phyloP scores from a whole-genome alignment of 2,329 filamentous ascomycete genomes.

The Beauveria asiatica region DNA sequence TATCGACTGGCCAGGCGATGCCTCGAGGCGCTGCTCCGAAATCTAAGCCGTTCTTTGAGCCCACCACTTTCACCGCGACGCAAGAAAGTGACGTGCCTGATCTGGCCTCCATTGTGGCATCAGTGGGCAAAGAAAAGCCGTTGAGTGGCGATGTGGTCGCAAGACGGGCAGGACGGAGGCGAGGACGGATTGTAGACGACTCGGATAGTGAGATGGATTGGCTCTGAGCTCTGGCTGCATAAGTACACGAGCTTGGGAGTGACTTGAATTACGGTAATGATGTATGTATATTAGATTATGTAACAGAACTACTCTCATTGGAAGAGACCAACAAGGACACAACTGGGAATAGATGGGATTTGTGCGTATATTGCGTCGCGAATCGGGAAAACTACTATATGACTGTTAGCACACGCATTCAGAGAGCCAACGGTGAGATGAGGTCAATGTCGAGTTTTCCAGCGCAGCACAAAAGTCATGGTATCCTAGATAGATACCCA shows the following conservation, averaged over 20 bases:
- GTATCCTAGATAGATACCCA: neutral
- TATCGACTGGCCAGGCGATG: slow-evolving; percentile 15
- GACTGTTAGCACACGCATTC: slow-evolving; percentile 1
- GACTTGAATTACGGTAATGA: neutral
- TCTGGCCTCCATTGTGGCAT: slow-evolving; percentile 19
- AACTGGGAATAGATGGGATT: neutral
- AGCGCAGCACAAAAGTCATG: neutral
- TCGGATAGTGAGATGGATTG: slow-evolving; percentile 14
- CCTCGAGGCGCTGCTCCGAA: slow-evolving; percentile 15
- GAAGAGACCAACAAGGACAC: too few relatives aligned
- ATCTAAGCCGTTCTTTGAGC: slow-evolving; percentile 30
- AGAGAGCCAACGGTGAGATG: neutral
- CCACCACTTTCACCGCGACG: slow-evolving; percentile 28
- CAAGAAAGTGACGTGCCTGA: slow-evolving; percentile 35
- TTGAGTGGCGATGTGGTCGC: neutral
- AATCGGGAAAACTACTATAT: neutral
- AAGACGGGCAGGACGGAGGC: neutral
- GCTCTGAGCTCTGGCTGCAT: neutral
- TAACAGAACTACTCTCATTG: neutral
- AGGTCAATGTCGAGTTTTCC: neutral
- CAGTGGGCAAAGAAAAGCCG: neutral
- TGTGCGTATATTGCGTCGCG: neutral
- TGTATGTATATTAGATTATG: slow-evolving; percentile 8
- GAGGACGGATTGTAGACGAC: slow-evolving; percentile 14
- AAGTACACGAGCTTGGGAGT: neutral